Evolutionary conservation across 257 asterid species (phyloP).

Genomic region (Pogostemon cablin): DNA sequence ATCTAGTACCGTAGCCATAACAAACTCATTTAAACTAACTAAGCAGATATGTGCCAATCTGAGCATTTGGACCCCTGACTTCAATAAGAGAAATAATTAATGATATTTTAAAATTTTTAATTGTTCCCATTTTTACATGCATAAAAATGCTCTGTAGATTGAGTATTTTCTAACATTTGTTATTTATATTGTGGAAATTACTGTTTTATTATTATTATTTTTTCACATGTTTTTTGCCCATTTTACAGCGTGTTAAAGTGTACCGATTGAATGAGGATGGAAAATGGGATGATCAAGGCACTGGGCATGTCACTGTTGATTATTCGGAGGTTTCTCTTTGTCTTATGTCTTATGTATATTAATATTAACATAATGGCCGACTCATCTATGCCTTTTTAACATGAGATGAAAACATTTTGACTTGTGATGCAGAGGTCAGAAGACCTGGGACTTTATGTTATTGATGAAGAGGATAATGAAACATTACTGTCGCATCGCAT

Average conservation of each 20-base stretch:
- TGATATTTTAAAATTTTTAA: background rate
- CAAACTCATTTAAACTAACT: background rate
- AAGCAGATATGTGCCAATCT: background rate
- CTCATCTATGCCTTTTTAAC: slow-evolving; percentile 17
- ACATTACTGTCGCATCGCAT: slow-evolving; percentile 79
- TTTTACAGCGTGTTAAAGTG: slow-evolving; percentile 91
- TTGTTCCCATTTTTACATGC: background rate
- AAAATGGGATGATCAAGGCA: slow-evolving; percentile 99
- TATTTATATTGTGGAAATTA: background rate
- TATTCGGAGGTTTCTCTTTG: slow-evolving; percentile 65
- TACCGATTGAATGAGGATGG: slow-evolving; percentile 91
- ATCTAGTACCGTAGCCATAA: background rate
- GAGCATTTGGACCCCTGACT: background rate
- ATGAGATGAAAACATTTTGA: slow-evolving; percentile 26
- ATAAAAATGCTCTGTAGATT: slow-evolving; percentile 21
- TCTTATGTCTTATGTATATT: slow-evolving; percentile 2
- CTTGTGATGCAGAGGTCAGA: slow-evolving; percentile 74
- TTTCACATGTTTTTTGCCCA: slow-evolving; percentile 17
- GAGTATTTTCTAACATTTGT: slow-evolving; percentile 7
- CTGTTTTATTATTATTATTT: background rate
- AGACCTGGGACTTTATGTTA: slow-evolving; percentile 75
- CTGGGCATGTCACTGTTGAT: slow-evolving; percentile 93
- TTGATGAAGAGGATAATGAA: slow-evolving; percentile 87
- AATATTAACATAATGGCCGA: slow-evolving; percentile 18
- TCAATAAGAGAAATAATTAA: background rate